Evolutionary conservation across 305 asterid species (phyloP).

Genomic region (Solanum hybrid): DNA sequence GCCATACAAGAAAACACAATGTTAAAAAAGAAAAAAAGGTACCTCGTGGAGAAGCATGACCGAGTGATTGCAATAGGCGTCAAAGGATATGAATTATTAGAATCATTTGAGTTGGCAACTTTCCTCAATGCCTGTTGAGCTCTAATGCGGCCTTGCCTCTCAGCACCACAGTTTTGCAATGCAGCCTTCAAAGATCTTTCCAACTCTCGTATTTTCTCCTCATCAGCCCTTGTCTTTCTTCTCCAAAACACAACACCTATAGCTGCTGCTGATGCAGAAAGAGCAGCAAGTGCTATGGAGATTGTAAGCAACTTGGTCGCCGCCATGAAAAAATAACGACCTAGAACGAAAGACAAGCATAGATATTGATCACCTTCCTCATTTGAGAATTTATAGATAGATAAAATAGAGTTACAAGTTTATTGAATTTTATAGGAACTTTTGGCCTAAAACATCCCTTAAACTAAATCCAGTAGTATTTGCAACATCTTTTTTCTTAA

Average conservation of each 20-base stretch:
- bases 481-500: background rate
- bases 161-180: slow-evolving; percentile 59
- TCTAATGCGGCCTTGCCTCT: slow-evolving; percentile 85
- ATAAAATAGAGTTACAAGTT: background rate
- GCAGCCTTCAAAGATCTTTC: slow-evolving; percentile 54
- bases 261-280: slow-evolving; percentile 30
- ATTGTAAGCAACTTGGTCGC: slow-evolving; percentile 26
- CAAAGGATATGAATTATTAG: slow-evolving; percentile 63
- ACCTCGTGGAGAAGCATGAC: slow-evolving; percentile 90
- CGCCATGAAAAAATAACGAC: slow-evolving; percentile 9
- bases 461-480: background rate
- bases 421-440: background rate
- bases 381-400: background rate
- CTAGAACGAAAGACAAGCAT: background rate
- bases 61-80: slow-evolving; percentile 61
- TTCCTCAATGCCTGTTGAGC: slow-evolving; percentile 84
- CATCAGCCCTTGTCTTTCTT: slow-evolving; percentile 28
- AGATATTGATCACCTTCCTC: background rate
- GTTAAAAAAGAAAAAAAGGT: slow-evolving; percentile 4
- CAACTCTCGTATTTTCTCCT: slow-evolving; percentile 37
- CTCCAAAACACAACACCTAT: slow-evolving; percentile 28
- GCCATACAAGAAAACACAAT: background rate
- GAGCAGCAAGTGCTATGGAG: slow-evolving; percentile 24
- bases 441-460: background rate
- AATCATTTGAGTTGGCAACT: slow-evolving; percentile 29